Conservation (phyloP, 345 rosid genomes). For the Brassica cretica region DNA sequence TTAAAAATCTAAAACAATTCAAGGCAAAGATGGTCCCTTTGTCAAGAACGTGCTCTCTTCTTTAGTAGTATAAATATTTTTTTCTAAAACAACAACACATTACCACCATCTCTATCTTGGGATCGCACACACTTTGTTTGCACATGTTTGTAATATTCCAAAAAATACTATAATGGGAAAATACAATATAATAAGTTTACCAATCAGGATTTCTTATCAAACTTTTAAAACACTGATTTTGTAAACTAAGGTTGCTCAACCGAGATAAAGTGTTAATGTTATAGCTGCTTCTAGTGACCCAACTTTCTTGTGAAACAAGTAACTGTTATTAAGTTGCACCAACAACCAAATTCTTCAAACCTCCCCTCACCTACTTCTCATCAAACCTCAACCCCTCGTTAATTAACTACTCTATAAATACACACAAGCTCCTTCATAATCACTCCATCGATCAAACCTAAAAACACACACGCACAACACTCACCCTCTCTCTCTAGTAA, state of each 20-base stretch:
- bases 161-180: neutral
- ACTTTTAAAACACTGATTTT: neutral
- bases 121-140: neutral
- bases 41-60: neutral
- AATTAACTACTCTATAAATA: slow-evolving; percentile 14
- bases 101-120: neutral
- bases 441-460: slow-evolving; percentile 15
- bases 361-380: slow-evolving; percentile 23
- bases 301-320: slow-evolving; percentile 20
- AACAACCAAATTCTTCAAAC: slow-evolving; percentile 4
- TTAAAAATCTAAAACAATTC: neutral
- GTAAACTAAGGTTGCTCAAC: neutral
- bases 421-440: slow-evolving; percentile 16
- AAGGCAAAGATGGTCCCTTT: neutral
- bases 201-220: neutral
- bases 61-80: neutral
- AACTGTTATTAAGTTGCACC: slow-evolving; percentile 29
- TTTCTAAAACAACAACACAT: neutral
- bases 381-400: slow-evolving; percentile 17
- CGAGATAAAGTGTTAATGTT: neutral
- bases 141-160: neutral
- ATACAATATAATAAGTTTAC: neutral
- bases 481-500: neutral
- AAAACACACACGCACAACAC: neutral
- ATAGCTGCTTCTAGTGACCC: neutral